Evolutionary conservation across 805 yeast species (phyloP), one percentile per base, ranked within the genome.

Genomic region (Phaffomyces opuntiae): DNA sequence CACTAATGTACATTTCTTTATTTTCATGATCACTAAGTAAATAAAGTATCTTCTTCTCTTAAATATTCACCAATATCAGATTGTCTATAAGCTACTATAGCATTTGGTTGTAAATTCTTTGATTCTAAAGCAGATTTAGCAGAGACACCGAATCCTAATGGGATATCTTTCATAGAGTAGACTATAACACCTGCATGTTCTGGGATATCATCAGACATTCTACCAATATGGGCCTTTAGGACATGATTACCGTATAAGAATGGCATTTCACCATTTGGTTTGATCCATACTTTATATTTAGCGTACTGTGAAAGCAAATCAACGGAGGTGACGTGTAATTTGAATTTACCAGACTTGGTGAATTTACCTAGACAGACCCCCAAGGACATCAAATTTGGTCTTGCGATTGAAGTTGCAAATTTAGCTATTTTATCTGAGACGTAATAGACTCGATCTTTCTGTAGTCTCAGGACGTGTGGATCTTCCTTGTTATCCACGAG

Each of bases 261-360:
- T 13, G 99, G 98, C 99, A 93, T 93, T 67, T 93, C 99, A 57
- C 99, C 99, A 62, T 93, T 93, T 43, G 80, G 81, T 66, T 93
- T 93, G 67, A 93, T 87, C 99, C 99, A 93, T 36, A 93, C 73
- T 68, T 91, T 93, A 70, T 83, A 89, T 64, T 86, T 87, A 42
- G 99, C 97, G 62, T 83, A 82, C 56, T 87, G 83, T 2, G 96
- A 83, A 47, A 93, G 69, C 50, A 87, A 77, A 40, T 86, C 81
- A 52, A 93, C 74, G 4, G 96, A 75, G n/a, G 99, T 93, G 51
- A 93, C 83, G 64, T 93, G 99, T 54, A 93, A 72, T 67, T 96
- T 79, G 72, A 93, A 93, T 67, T 93, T 93, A 29, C 97, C 97
- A 3, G 97, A 86, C 73, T 93, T 93, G 41, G 99, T 93, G 73